Percentiles rank a stretch among this genome's conserved stretches.
Evolutionary conservation across 1,139 yeast genomes (phyloP).

Genomic region (Nakaseomyces uthaithaninus): DNA sequence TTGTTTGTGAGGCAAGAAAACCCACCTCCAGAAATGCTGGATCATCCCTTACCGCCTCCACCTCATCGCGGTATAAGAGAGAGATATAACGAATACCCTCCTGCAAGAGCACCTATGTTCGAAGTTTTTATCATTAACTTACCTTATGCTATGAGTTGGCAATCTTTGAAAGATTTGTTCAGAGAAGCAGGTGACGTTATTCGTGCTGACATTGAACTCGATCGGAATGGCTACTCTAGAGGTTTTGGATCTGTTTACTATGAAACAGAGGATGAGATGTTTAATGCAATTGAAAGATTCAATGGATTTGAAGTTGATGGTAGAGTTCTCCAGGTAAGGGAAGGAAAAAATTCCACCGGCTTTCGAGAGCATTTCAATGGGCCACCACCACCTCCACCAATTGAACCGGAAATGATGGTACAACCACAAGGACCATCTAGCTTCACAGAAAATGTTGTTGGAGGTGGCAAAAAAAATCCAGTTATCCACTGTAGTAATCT

Average conservation of each 20-base stretch:
- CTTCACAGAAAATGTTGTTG: conserved; percentile 21
- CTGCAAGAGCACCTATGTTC: conserved; percentile 35
- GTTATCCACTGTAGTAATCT: conserved; percentile 68
- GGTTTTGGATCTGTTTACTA: conserved; percentile 79
- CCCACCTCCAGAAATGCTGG: conserved; percentile 50
- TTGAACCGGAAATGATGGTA: conserved; percentile 12
- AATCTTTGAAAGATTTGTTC: conserved; percentile 76
- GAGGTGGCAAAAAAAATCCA: conserved; percentile 51
- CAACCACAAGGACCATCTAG: conserved; percentile 11
- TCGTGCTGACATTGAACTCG: conserved; percentile 71
- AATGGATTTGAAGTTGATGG: conserved; percentile 66
- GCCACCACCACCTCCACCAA: background rate
- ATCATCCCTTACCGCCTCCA: conserved; percentile 1
- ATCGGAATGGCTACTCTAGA: conserved; percentile 66
- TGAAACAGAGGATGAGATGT: conserved; percentile 51
- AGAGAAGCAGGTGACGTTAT: conserved; percentile 66
- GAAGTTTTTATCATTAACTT: conserved; percentile 79
- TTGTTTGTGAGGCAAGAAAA: conserved; percentile 80
- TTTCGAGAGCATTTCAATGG: background rate
- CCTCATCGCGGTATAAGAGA: conserved; percentile 5
- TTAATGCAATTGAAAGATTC: conserved; percentile 51
- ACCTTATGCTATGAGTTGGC: conserved; percentile 78
- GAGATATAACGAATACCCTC: conserved; percentile 11
- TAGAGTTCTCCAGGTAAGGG: conserved; percentile 60
- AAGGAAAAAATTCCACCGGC: conserved; percentile 38